Conservation (phyloP, 306 rosid species). For the Glycyrrhiza uralensis region DNA sequence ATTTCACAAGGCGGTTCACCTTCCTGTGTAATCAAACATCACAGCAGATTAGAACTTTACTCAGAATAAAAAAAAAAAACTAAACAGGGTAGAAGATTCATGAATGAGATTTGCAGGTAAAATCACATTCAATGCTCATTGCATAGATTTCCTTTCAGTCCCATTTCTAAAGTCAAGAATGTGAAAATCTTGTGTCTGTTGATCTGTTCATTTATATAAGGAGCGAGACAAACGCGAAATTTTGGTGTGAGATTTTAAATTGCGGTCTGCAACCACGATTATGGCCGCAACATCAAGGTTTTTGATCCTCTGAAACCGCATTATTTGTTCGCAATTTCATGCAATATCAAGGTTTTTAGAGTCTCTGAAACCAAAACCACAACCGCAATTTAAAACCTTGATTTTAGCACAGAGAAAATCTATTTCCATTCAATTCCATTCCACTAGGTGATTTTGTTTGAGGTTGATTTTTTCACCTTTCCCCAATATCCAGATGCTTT, state of each 20-base stretch:
- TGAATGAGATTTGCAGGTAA: not conserved
- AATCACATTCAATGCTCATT: not conserved
- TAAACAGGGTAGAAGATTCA: not conserved
- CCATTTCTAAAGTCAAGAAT: not conserved
- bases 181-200: not conserved
- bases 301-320: too few species aligned
- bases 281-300: too few species aligned
- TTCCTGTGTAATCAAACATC: slow-evolving; percentile 45
- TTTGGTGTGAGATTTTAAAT: not conserved
- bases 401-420: too few species aligned
- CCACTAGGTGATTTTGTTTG: not conserved
- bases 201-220: not conserved
- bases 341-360: too few species aligned
- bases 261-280: too few species aligned
- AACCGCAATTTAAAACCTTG: too few species aligned
- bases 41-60: slow-evolving; percentile 10
- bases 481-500: slow-evolving; percentile 89
- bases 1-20: slow-evolving; percentile 57
- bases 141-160: not conserved
- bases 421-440: too few species aligned
- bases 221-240: not conserved
- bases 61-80: not conserved
- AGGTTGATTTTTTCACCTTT: slow-evolving; percentile 52
- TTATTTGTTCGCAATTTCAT: too few species aligned
- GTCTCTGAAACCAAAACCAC: too few species aligned